A percentile compares a stretch with the other conserved stretches of the same genome.
These are phyloP conservation scores for Magnaporthales sp. DNA, from an alignment of 2,329 filamentous ascomycete species.

Conservation along the genomic window DNA sequence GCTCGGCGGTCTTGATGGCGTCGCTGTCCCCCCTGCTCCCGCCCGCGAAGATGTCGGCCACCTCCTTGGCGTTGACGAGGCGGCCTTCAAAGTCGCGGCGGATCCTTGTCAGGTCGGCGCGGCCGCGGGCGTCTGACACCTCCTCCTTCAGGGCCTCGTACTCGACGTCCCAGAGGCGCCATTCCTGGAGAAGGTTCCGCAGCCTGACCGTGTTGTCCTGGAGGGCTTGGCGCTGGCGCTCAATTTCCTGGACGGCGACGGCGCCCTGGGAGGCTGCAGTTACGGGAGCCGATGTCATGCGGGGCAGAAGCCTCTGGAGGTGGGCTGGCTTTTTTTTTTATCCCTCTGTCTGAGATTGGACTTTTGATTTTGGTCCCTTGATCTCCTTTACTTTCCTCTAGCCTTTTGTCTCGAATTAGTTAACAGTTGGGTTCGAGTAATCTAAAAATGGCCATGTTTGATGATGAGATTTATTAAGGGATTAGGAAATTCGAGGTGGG, in stretches of 20 bases:
- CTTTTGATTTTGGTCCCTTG: background rate
- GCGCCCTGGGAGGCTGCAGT: background rate
- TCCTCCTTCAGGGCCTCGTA: slow-evolving; percentile 87
- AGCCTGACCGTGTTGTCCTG: slow-evolving; percentile 70
- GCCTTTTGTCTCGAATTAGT: background rate
- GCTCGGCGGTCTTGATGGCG: slow-evolving; percentile 39
- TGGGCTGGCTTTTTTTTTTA: background rate
- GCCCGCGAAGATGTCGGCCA: slow-evolving; percentile 38
- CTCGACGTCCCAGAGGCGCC: slow-evolving; percentile 85
- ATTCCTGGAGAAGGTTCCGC: slow-evolving; percentile 69
- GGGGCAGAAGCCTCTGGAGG: background rate
- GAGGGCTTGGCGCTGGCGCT: slow-evolving; percentile 65
- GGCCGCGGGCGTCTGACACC: slow-evolving; percentile 40
- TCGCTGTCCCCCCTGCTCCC: slow-evolving; percentile 17
- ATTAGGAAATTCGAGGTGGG: background rate
- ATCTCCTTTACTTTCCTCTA: background rate
- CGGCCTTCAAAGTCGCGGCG: slow-evolving; percentile 52
- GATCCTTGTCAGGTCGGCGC: slow-evolving; percentile 47
- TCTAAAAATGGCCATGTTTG: background rate
- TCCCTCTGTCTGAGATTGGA: background rate
- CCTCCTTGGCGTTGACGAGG: slow-evolving; percentile 50
- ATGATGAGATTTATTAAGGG: background rate
- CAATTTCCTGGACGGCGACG: slow-evolving; percentile 52
- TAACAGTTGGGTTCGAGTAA: background rate
- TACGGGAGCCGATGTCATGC: background rate